phyloP scores from a whole-genome alignment of 2,329 filamentous ascomycete genomes.

The Cytospora leucostoma region DNA sequence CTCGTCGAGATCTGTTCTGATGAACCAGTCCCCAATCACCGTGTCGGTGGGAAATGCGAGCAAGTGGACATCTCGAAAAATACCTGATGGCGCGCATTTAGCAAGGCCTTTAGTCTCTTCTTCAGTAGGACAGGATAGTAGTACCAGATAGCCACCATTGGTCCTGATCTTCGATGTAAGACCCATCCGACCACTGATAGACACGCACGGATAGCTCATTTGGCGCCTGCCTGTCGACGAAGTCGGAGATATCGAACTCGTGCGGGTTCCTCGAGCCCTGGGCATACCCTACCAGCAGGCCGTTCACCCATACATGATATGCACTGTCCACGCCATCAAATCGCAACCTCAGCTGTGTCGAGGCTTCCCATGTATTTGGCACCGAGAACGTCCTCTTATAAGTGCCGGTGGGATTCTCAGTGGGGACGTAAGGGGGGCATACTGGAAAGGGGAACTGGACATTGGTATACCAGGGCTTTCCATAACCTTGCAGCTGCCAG shows the following conservation, averaged over 20 bases:
- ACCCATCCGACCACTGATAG: slow-evolving; percentile 70
- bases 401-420: slow-evolving; percentile 65
- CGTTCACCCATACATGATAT: slow-evolving; percentile 71
- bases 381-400: slow-evolving; percentile 60
- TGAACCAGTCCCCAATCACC: slow-evolving; percentile 59
- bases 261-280: slow-evolving; percentile 69
- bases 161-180: slow-evolving; percentile 70
- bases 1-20: slow-evolving; percentile 55
- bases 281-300: slow-evolving; percentile 63
- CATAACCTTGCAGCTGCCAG: slow-evolving; percentile 72
- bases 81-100: slow-evolving; percentile 42
- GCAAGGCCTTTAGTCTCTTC: neutral
- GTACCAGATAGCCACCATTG: slow-evolving; percentile 67
- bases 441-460: slow-evolving; percentile 66
- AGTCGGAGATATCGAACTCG: slow-evolving; percentile 66
- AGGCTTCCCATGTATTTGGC: slow-evolving; percentile 47
- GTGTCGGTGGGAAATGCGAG: slow-evolving; percentile 54
- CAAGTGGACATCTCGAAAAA: slow-evolving; percentile 67
- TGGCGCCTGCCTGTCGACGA: slow-evolving; percentile 41
- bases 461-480: slow-evolving; percentile 69
- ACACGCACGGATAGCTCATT: slow-evolving; percentile 66
- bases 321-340: slow-evolving; percentile 74
- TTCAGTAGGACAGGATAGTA: neutral
- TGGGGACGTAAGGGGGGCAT: slow-evolving; percentile 62
- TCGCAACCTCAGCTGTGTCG: slow-evolving; percentile 58